Base-by-base conservation (phyloP, 2,329 filamentous ascomycete species). In the Calonectria henricotiae region DNA sequence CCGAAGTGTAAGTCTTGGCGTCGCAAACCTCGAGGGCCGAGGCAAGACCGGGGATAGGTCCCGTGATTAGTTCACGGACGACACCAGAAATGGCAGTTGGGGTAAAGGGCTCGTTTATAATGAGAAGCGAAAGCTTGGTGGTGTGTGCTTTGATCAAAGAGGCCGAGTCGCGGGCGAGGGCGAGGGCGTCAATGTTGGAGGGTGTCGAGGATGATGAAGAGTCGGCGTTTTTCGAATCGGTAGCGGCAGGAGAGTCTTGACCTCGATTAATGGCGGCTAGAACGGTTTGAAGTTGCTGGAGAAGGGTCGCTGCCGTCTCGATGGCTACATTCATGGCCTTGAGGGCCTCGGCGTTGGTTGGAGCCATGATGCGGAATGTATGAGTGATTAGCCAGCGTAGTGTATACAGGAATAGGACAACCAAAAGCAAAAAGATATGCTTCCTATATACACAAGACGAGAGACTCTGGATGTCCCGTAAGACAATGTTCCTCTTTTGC, bases 71-170 rank as follows among this genome's bases (percentile, higher is more conserved):
- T 68, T 95, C 91, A 39, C 89, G 87, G 5, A 98, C 84, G 15
- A 97, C 90, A 27, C 88, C 91, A 11, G 83, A 84, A 39, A 97
- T 87, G 5, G 94, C 95, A 0, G 91, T 91, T 0, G 94, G 91
- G 0, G 95, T 96, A 75, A 97, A 97, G 0, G 96, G 95, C 20
- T 94, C 89, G 78, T 94, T 98, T 78, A 97, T 93, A 1, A 96
- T 89, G 13, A 98, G 88, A 0, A 98, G 91, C 0, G 94, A 96
- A 30, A 98, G 87, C 73, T 97, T 98, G 6, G 95, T 98, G 1
- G 92, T 89, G 79, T 98, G 94, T 0, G 95, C 94, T 79, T 90
- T 91, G 69, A 98, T 89, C 5, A 97, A 86, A 30, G 87, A 89
- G 0, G 94, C 89, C 0, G 93, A 89, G 76, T 95, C 92, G 76